These are phyloP conservation scores for Aspergillus versicolor DNA, from an alignment of 2,329 filamentous ascomycete species.

Conservation along the genomic window DNA sequence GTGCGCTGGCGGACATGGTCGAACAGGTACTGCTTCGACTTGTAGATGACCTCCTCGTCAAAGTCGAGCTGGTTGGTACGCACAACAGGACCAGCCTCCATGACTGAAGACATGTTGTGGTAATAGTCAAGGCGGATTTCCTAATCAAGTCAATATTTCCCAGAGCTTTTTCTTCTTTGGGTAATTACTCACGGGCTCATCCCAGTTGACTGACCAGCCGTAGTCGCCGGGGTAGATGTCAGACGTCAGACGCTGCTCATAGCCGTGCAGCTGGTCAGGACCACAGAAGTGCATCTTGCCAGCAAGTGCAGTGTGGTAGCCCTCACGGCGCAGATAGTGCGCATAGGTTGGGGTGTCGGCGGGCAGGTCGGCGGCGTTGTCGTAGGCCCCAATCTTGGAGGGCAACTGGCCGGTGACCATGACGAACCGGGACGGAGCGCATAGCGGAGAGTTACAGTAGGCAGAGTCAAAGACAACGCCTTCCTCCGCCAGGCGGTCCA, in stretches of 20 bases:
- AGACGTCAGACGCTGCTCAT: slow-evolving; percentile 87
- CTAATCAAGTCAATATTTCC: slow-evolving; percentile 23
- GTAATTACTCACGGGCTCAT: slow-evolving; percentile 63
- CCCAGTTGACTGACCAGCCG: slow-evolving; percentile 95
- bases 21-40: slow-evolving; percentile 84
- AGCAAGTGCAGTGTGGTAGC: slow-evolving; percentile 86
- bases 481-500: slow-evolving; percentile 76
- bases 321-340: slow-evolving; percentile 80
- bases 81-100: slow-evolving; percentile 84
- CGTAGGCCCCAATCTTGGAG: slow-evolving; percentile 86
- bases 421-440: slow-evolving; percentile 88
- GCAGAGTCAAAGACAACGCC: slow-evolving; percentile 91
- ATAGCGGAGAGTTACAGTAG: slow-evolving; percentile 91
- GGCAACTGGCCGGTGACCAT: slow-evolving; percentile 91
- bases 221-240: slow-evolving; percentile 95
- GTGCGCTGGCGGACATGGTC: slow-evolving; percentile 82
- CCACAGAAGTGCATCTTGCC: slow-evolving; percentile 98
- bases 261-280: slow-evolving; percentile 84
- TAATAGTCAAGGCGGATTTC: slow-evolving; percentile 80
- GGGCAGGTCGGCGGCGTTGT: slow-evolving; percentile 82
- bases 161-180: background rate
- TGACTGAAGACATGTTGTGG: slow-evolving; percentile 90
- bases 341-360: slow-evolving; percentile 88
- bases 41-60: slow-evolving; percentile 94
- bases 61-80: slow-evolving; percentile 95